These are phyloP conservation scores for Candida pseudoviswanathii DNA, from an alignment of 1,139 yeast genomes.

Conservation along the genomic window DNA sequence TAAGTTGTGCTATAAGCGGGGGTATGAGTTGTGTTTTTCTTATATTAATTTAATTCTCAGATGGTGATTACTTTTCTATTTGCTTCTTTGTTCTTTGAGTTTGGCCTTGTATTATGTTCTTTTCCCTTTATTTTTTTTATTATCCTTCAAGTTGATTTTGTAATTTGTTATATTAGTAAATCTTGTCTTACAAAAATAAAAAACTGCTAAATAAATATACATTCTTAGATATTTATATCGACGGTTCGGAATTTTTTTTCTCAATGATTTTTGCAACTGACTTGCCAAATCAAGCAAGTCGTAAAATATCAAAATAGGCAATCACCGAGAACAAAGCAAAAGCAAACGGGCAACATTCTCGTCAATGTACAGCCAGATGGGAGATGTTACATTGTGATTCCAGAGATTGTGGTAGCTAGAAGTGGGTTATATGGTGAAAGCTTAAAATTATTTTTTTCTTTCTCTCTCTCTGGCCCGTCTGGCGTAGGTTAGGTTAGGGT, in stretches of 20 bases:
- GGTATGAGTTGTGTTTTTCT: neutral
- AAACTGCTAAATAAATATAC: neutral
- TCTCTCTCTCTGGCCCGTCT: too few species aligned
- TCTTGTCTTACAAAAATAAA: neutral
- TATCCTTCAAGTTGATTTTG: neutral
- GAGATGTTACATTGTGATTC: too few species aligned
- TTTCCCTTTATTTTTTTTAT: neutral
- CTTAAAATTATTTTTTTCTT: too few species aligned
- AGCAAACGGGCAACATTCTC: too few species aligned
- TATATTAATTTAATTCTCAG: neutral
- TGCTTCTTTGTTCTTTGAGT: neutral
- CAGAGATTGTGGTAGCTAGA: too few species aligned
- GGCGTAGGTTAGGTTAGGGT: too few species aligned
- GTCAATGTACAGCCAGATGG: too few species aligned
- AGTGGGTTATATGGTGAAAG: too few species aligned
- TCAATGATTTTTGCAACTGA: conserved; percentile 15
- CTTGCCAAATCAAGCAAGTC: conserved; percentile 10
- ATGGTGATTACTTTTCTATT: neutral
- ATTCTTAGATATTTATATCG: neutral
- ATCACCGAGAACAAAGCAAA: too few species aligned
- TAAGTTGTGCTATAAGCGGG: conserved; percentile 12
- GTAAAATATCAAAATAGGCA: conserved; percentile 6
- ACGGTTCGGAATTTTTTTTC: neutral
- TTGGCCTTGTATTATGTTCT: conserved; percentile 5
- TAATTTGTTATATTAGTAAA: neutral